phyloP scores from a whole-genome alignment of 2,329 filamentous ascomycete genomes.

The Diaporthe citriasiana region DNA sequence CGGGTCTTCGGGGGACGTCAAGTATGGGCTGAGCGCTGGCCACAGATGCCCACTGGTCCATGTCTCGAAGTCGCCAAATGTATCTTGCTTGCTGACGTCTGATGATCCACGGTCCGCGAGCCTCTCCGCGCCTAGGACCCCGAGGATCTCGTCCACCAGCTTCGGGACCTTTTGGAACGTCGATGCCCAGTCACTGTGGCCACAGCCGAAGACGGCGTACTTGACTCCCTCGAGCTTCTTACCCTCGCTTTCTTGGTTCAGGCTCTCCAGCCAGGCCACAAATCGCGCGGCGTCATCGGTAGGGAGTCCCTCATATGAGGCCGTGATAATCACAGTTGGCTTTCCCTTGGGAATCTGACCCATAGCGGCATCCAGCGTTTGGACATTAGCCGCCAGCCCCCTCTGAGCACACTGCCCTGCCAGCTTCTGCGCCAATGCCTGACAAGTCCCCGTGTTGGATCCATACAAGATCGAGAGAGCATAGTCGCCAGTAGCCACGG shows the following conservation, averaged over 20 bases:
- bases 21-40: constrained; percentile 61
- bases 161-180: constrained; percentile 78
- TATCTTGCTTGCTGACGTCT: constrained; percentile 72
- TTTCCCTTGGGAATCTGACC: constrained; percentile 71
- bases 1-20: constrained; percentile 40
- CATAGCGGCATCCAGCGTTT: constrained; percentile 72
- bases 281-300: constrained; percentile 79
- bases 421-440: constrained; percentile 74
- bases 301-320: constrained; percentile 79
- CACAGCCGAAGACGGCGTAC: constrained; percentile 79
- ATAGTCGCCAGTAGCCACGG: constrained; percentile 48
- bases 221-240: constrained; percentile 66
- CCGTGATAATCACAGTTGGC: constrained; percentile 75
- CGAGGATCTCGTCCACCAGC: constrained; percentile 67
- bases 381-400: constrained; percentile 72
- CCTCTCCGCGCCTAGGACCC: constrained; percentile 58
- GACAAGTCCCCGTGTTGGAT: constrained; percentile 81
- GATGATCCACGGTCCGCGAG: constrained; percentile 65
- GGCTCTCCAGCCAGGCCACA: constrained; percentile 72
- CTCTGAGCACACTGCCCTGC: constrained; percentile 68
- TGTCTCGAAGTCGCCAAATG: constrained; percentile 73
- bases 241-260: constrained; percentile 52
- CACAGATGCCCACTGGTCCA: constrained; percentile 71
- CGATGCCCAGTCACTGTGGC: constrained; percentile 65
- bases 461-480: constrained; percentile 77